Conservation (phyloP, 2,329 filamentous ascomycete genomes). For the Xylaria sp. region DNA sequence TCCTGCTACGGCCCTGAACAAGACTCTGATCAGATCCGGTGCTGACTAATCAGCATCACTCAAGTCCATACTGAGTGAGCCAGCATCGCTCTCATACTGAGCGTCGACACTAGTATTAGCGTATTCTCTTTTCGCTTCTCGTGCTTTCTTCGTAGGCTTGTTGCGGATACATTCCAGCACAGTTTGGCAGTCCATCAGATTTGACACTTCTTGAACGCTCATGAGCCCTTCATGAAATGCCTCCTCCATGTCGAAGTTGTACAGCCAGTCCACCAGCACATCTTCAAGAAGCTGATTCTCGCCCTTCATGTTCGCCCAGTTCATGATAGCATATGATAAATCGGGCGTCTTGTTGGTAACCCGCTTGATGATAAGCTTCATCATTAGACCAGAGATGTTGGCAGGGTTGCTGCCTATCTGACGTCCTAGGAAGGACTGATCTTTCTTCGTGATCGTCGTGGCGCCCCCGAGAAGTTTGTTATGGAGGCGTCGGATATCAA, state of each 20-base stretch:
- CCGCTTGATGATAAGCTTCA: constrained; percentile 24
- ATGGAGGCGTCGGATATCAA: constrained; percentile 3
- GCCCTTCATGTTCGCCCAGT: constrained; percentile 19
- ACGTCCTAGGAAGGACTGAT: constrained; percentile 21
- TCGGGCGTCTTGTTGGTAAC: constrained; percentile 22
- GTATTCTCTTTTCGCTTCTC: not conserved
- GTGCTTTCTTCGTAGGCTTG: not conserved
- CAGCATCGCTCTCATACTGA: constrained; percentile 5
- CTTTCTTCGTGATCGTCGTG: constrained; percentile 17
- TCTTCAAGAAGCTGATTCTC: constrained; percentile 12
- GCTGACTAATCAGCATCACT: not conserved
- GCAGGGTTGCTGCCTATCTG: constrained; percentile 15
- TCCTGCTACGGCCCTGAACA: not conserved
- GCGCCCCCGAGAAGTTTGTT: constrained; percentile 26
- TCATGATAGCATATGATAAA: constrained; percentile 25
- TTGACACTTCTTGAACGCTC: constrained; percentile 20
- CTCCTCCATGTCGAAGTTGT: constrained; percentile 17
- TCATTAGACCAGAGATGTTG: constrained; percentile 15
- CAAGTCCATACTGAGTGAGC: constrained; percentile 20
- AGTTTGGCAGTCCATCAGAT: constrained; percentile 37
- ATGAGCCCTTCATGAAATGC: constrained; percentile 30
- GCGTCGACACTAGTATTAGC: not conserved
- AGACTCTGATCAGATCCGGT: not conserved
- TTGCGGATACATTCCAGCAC: not conserved
- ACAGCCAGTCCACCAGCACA: constrained; percentile 1